Base-by-base conservation (phyloP, 352 stramenopile species). In the Pythium phragmiticola region DNA sequence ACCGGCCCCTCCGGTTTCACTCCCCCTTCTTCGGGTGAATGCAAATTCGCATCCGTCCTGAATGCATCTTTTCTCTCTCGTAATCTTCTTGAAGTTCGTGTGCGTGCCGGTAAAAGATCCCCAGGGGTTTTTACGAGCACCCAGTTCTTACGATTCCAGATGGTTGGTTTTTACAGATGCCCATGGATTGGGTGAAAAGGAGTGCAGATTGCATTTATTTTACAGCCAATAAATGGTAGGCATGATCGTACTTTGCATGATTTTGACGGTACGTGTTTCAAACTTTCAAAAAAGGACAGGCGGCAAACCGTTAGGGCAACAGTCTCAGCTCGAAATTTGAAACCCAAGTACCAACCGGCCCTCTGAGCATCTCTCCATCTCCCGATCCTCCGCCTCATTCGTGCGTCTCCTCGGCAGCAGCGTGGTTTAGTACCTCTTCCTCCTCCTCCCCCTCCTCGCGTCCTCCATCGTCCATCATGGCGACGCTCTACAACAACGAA, bases 401-500 rank as follows among this genome's bases (percentile, higher is more conserved):
- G 30, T 8, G 19, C 16, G 8, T 46, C n/a, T 52, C n/a, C 43
- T 43, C 39, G 39, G 33, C 55, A 46, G 9, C 55, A 21, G 14
- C 49, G 28, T n/a, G 12, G 19, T 55, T 36, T 43, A 26, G 43
- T 48, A 17, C 12, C 16, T 8, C 9, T 52, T 45, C 33, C 28
- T 8, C 11, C n/a, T 42, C n/a, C 26, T 28, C n/a, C 37, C 13
- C n/a, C 17, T 30, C 7, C 53, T 30, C 45, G 7, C 41, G 41
- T 34, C 19, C 23, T 34, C n/a, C 17, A 8, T 11, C 45, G 8
- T n/a, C 57, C 43, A 67, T 51, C 50, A 81, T 81, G 74, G 48
- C 71, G 55, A 70, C 66, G 66, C 43, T 67, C 39, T 61, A 75
- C 48, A 92, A 90, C 73, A 90, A 92, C 55, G 83, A 92, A 69